Percentiles rank a stretch among this genome's conserved stretches.
Evolutionary conservation across 257 asterid genomes (phyloP).

Genomic region (Solanum tarapatanum): DNA sequence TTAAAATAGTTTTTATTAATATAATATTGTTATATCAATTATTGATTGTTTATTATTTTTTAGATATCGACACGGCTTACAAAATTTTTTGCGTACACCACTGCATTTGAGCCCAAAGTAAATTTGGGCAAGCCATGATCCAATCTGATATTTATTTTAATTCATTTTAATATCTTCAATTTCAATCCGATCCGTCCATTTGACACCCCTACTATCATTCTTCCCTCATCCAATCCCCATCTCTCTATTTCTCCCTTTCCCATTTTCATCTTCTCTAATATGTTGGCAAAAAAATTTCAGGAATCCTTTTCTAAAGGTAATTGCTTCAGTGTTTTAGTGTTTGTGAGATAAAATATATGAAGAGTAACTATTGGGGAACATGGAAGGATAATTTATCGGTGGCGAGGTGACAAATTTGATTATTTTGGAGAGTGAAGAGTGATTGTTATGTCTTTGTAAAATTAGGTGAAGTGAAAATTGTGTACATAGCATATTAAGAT

Average conservation of each 20-base stretch:
- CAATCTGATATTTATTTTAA: no score
- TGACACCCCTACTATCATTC: no score
- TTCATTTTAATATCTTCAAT: no score
- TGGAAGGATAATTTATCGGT: neutral
- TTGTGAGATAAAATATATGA: neutral
- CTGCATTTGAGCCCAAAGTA: no score
- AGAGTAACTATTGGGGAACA: neutral
- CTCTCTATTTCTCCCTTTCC: neutral
- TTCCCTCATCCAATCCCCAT: neutral
- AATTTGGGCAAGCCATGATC: no score
- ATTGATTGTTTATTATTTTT: no score
- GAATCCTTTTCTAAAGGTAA: neutral
- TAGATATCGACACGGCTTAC: no score
- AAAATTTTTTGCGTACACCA: accelerated
- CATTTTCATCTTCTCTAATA: neutral
- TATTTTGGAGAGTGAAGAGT: neutral
- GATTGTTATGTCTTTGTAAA: neutral
- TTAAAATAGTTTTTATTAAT: no score
- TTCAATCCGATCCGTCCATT: no score
- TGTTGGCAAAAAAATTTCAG: neutral
- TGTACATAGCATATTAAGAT: neutral
- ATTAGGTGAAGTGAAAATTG: no score
- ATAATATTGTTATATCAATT: no score
- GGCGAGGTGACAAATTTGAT: neutral
- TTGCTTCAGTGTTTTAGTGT: neutral